Base-by-base conservation (phyloP, 2,329 filamentous ascomycete species). In the Mycosphaerella sp. region DNA sequence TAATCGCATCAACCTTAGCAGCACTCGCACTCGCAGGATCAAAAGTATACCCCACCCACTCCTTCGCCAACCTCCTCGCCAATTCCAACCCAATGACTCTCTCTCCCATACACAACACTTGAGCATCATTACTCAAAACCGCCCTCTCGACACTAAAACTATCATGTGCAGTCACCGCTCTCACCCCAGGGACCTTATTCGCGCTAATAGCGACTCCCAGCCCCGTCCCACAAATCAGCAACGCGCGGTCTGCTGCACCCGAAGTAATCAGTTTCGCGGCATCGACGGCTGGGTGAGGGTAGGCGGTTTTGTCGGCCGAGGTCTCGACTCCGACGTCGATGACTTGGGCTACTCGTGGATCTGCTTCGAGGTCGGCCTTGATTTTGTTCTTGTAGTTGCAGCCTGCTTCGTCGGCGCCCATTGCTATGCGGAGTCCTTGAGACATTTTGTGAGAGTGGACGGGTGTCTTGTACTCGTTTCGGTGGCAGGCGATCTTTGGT, bases 151-250 rank as follows among this genome's bases (percentile, higher is more conserved):
- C 87, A 50, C 79, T 84, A 74, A 90, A 95, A 59, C 82, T 84
- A 67, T 94, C 89, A 68, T 95, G 89, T 1, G 89, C 89, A 4
- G 88, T 94, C 14, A 94, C 89, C n/a, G 89, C 89, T 18, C 88
- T 77, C 55, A 94, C 81, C 5, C 88, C 88, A 50, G 82, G 84
- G 58, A 94, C 82, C 70, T 94, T 94, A 77, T 94, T 94, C 59
- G 89, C 89, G n/a, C 81, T 74, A 66, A 94, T 94, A 62, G 89
- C 88, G 6, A 95, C 89, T 16, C 89, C 89, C 6, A 95, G 78
- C 0, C 89, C 89, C 0, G 89, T 94, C 2, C 89, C 88, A 72
- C 88, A 94, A 73, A 94, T 87, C 37, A 89, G 73, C 34, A 94
- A 75, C 0, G 87, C 88, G 47, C 88, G 84, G 70, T 94, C 88